Evolutionary conservation across 2,329 filamentous ascomycete species (phyloP).

Genomic region (Cytospora piceicola): DNA sequence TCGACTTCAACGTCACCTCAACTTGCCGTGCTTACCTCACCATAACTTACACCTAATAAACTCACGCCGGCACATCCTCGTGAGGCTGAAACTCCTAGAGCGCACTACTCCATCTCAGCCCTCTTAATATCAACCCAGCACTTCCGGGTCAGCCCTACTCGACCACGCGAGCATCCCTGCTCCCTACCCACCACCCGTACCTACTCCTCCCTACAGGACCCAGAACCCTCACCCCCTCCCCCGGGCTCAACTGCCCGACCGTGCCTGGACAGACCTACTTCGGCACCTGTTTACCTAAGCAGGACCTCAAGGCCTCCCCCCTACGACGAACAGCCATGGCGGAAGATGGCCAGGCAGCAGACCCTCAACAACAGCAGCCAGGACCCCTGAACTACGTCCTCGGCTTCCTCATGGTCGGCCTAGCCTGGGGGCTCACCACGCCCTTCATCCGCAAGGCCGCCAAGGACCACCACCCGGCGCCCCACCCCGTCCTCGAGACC

Average conservation of each 20-base stretch:
- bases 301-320: too few relatives aligned
- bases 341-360: neutral
- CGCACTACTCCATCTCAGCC: neutral
- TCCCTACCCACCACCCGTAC: neutral
- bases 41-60: neutral
- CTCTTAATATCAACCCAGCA: neutral
- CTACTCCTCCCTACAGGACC: neutral
- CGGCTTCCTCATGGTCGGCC: slow-evolving; percentile 86
- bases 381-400: slow-evolving; percentile 79
- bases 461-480: slow-evolving; percentile 68
- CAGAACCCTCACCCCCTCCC: neutral
- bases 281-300: neutral
- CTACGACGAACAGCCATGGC: slow-evolving; percentile 18
- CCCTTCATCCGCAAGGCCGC: slow-evolving; percentile 90
- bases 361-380: slow-evolving; percentile 43
- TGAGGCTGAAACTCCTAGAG: neutral
- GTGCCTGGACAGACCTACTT: slow-evolving; percentile 2
- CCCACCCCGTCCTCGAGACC: slow-evolving; percentile 58
- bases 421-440: slow-evolving; percentile 92
- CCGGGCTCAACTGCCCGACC: slow-evolving; percentile 1
- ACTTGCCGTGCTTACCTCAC: neutral
- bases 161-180: neutral
- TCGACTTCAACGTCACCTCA: slow-evolving; percentile 2
- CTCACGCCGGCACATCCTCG: neutral
- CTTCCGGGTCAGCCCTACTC: neutral